Base-by-base conservation (phyloP, 345 rosid genomes). In the Melaleuca quinquenervia region DNA sequence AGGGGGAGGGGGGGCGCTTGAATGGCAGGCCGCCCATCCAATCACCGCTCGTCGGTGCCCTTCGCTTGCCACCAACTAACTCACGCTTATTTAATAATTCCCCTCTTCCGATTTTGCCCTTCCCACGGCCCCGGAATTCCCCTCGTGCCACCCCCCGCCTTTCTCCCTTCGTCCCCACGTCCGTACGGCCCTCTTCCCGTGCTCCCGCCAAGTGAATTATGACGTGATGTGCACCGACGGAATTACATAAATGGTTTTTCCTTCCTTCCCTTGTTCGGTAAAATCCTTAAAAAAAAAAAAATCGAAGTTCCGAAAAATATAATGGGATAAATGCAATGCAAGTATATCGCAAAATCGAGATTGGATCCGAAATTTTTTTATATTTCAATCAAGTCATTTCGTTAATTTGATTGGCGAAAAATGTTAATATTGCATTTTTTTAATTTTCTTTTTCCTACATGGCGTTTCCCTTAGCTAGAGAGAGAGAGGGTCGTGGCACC, bases 41-140 rank as follows among this genome's bases (percentile, higher is more conserved):
- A 92, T 92, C 90, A 89, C 62, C 83, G 51, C 85, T 83, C 92
- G 93, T 91, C 91, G 95, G 93, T 90, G 93, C 88, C 90, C 80
- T 52, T 50, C 53, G 62, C 85, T 55, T 21, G 41, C 87, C 54
- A 76, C 90, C 90, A 87, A 86, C 91, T 84, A 90, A 86, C 90
- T 58, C 87, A 29, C 87, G 29, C 83, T 74, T 53, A 85, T 87
- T 55, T 32, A 4, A 6, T 87, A 41, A 70, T 70, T 70, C 24
- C 48, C 48, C 78, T 18, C 9, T 83, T 29, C 74, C 52, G 10
- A 1, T 83, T 89, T 80, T 85, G 15, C 91, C 92, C 90, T 26
- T 7, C 5, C 26, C 78, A 7, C 85, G 4, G 11, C 5, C 18
- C 60, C 5, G 50, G 53, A 85, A 83, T 27, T 84, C 21, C 85